Evolutionary conservation across 176 grass and related monocot species (phyloP), one percentile per base, ranked within the genome.

Genomic region (Paspalum notatum): DNA sequence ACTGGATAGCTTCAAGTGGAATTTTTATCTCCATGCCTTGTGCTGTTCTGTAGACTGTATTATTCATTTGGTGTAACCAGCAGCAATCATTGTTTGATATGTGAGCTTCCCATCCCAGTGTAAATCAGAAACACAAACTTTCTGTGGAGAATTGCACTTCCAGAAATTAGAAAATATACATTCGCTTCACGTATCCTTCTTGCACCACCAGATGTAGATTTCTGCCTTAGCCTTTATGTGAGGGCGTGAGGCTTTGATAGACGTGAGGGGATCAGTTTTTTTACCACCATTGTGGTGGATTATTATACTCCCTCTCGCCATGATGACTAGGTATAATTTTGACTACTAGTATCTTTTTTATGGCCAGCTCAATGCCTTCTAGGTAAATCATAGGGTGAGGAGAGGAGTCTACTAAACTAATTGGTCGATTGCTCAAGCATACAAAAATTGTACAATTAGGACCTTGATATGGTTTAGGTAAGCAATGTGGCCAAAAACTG

Each of bases 1-100:
- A 66, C 24, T 64, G 57, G 74, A 39, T 83, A 66, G 80, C 57
- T 77, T 75, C 51, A 10, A 72, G 53, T 79, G 80, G 63, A 44
- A 7, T 46, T 79, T 79, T 85, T 78, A 62, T 71, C 49, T 80
- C 83, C 83, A 72, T 73, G 78, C 42, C 38, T n/a, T 79, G 62
- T 80, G 71, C 41, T 81, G n/a, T 72, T 71, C 55, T 50, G 21
- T 87, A 91, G 77, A 27, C 58, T 61, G 32, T 87, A 50, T 45
- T 76, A 61, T 87, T 59, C 45, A 4, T 77, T 24, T 62, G 46
- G 10, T 82, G 87, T 75, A 80, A 75, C 47, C 45, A 55, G 43
- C 22, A 68, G 25, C 72, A 47, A 56, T 77, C 72, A 77, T 76
- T 20, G 71, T 82, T 66, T 72, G 40, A 48, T 41, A 12, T 49